Percentiles rank a stretch among this genome's conserved stretches.
These are phyloP conservation scores for Moniliella sp. DNA, from an alignment of 1,284 basidiomycete genomes.

Conservation along the genomic window DNA sequence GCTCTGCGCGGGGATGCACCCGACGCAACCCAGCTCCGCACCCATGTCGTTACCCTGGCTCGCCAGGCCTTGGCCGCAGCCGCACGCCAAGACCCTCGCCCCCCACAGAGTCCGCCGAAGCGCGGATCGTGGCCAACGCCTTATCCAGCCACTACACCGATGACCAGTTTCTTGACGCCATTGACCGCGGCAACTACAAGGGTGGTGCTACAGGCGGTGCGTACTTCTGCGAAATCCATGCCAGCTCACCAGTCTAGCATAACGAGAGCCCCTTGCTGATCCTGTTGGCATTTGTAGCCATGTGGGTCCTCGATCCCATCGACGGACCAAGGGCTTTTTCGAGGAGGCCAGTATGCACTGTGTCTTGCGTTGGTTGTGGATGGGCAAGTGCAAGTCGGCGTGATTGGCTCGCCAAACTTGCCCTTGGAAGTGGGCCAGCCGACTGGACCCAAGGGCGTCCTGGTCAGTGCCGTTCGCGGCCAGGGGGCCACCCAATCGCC, in stretches of 20 bases:
- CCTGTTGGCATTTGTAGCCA: slow-evolving; percentile 36
- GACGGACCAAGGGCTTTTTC: slow-evolving; percentile 92
- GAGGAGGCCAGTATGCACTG: slow-evolving; percentile 88
- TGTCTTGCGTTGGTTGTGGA: slow-evolving; percentile 77
- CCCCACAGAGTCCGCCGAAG: no score
- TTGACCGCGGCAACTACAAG: slow-evolving; percentile 61
- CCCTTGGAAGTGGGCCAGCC: slow-evolving; percentile 36
- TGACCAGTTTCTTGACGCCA: slow-evolving; percentile 51
- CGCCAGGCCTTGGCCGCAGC: slow-evolving; percentile 56
- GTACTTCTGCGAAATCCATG: slow-evolving; percentile 31
- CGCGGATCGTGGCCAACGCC: no score
- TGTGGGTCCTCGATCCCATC: slow-evolving; percentile 75
- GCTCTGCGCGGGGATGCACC: slow-evolving; percentile 40
- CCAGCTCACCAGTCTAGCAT: neutral
- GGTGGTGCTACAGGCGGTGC: slow-evolving; percentile 57
- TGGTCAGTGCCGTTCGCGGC: slow-evolving; percentile 24
- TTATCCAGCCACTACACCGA: slow-evolving; percentile 14
- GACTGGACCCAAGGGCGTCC: slow-evolving; percentile 13
- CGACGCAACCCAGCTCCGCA: slow-evolving; percentile 36
- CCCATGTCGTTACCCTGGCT: slow-evolving; percentile 58
- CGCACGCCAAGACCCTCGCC: no score
- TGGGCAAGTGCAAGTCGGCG: slow-evolving; percentile 49
- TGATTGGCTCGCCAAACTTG: slow-evolving; percentile 88
- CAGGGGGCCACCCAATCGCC: slow-evolving; percentile 18
- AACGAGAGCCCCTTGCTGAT: neutral